phyloP scores from a whole-genome alignment of 345 rosid species.

The Gynandropsis gynandra region DNA sequence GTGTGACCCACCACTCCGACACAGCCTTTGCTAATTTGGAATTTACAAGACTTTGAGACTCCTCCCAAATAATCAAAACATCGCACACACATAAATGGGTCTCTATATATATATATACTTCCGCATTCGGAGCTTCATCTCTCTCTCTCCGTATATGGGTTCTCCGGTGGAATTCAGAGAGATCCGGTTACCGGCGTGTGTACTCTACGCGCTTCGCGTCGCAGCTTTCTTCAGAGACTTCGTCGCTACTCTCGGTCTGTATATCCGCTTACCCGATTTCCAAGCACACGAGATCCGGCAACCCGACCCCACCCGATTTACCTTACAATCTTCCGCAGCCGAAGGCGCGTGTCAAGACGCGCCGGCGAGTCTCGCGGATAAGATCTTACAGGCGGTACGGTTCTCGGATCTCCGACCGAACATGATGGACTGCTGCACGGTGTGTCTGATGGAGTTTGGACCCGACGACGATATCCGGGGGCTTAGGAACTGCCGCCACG shows the following conservation, averaged over 20 bases:
- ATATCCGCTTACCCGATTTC: conserved; percentile 47
- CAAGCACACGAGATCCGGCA: conserved; percentile 44
- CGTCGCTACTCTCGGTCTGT: conserved; percentile 36
- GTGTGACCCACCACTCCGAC: no score
- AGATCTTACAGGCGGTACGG: conserved; percentile 49
- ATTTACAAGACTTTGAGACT: no score
- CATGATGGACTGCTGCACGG: conserved; percentile 70
- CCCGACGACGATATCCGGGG: conserved; percentile 43
- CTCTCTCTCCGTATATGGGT: conserved; percentile 42
- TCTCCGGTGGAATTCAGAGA: conserved; percentile 50
- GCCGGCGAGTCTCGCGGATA: conserved; percentile 37
- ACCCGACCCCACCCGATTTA: conserved; percentile 22
- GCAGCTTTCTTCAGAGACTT: conserved; percentile 46
- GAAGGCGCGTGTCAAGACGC: not conserved
- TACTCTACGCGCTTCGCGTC: conserved; percentile 48
- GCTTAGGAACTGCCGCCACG: conserved; percentile 47
- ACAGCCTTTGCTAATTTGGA: no score
- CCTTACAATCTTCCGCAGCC: not conserved
- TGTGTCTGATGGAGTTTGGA: conserved; percentile 61
- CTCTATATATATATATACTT: not conserved
- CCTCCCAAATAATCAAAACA: no score
- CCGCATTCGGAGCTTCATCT: not conserved
- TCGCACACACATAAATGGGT: no score
- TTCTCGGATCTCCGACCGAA: conserved; percentile 43
- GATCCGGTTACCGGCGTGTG: conserved; percentile 47